Conservation (phyloP, 163 green algal species). For the Chlamydomonas reinhardtii region DNA sequence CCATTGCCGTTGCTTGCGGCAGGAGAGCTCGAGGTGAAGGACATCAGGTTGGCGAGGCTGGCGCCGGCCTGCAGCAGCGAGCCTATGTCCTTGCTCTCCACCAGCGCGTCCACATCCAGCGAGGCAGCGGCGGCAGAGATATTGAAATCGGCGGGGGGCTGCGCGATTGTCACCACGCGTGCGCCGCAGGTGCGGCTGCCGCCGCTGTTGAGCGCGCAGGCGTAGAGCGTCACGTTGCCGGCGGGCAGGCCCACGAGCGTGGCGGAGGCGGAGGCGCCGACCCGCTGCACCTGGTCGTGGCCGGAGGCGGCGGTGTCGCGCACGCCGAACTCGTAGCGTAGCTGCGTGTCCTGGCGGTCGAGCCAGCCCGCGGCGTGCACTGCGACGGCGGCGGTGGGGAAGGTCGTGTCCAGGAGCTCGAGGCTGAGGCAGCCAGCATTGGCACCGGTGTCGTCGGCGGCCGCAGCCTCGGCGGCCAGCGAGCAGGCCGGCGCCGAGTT, state of each 20-base stretch:
- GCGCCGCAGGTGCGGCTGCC: conserved; percentile 21
- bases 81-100: not conserved
- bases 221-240: conserved; percentile 36
- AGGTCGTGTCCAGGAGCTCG: not conserved
- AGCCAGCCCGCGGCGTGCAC: not conserved
- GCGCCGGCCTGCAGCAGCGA: not conserved
- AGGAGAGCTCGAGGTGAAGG: no score
- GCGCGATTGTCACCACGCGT: not conserved
- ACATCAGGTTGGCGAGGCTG: not conserved
- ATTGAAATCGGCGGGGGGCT: not conserved
- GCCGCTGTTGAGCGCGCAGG: conserved; percentile 12
- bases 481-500: not conserved
- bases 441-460: no score
- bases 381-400: not conserved
- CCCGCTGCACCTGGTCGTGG: not conserved
- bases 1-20: no score
- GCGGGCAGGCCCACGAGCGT: conserved; percentile 9
- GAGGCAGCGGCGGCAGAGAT: not conserved
- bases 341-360: not conserved
- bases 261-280: not conserved
- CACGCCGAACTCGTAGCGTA: conserved; percentile 43
- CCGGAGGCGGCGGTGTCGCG: not conserved
- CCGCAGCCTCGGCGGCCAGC: not conserved
- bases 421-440: not conserved
- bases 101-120: conserved; percentile 15